phyloP scores from a whole-genome alignment of 2,329 filamentous ascomycete genomes.

The Aquanectria penicillioides region DNA sequence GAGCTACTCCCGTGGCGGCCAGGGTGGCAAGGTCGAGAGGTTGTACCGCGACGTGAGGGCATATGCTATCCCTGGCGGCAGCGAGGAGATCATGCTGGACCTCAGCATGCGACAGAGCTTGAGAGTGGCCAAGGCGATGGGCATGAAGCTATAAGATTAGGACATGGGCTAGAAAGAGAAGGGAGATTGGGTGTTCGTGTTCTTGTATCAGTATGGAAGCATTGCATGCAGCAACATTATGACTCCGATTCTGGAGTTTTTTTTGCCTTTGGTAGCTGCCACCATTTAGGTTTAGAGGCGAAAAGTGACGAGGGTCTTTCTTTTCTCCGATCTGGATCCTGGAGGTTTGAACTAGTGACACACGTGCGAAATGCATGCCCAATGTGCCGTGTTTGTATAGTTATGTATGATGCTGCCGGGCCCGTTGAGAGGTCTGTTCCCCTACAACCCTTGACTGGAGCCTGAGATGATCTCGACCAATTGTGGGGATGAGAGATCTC shows the following conservation, averaged over 20 bases:
- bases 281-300: constrained; percentile 15
- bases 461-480: background rate
- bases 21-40: constrained; percentile 94
- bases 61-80: constrained; percentile 95
- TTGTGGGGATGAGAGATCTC: background rate
- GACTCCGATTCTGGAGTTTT: constrained; percentile 11
- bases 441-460: no score
- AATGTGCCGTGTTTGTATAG: no score
- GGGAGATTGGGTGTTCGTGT: background rate
- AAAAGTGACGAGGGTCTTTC: background rate
- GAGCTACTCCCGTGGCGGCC: constrained; percentile 90
- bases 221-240: constrained; percentile 2
- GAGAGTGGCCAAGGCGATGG: constrained; percentile 87
- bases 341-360: no score
- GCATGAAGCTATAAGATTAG: constrained; percentile 85
- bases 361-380: background rate
- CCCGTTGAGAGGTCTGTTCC: no score
- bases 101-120: constrained; percentile 91
- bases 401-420: no score
- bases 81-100: constrained; percentile 99
- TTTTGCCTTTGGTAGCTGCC: background rate
- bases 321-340: no score
- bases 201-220: constrained; percentile 11
- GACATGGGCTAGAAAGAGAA: background rate
- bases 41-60: constrained; percentile 95